Percentiles rank a stretch among this genome's conserved stretches.
These are phyloP conservation scores for Polygonum aviculare DNA, from an alignment of 148 eudicot species.

Conservation along the genomic window DNA sequence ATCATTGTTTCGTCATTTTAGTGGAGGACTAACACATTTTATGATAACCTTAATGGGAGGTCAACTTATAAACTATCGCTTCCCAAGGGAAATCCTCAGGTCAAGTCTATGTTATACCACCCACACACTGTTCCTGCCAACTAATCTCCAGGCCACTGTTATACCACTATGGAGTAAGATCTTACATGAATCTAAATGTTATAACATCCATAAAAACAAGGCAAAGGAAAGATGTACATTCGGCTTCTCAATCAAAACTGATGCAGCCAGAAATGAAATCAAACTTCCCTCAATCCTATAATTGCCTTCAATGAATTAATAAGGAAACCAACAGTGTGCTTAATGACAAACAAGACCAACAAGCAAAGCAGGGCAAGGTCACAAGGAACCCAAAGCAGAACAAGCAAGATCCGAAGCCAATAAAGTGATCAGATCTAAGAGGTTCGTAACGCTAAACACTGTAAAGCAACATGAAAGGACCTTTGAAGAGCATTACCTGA, in stretches of 20 bases:
- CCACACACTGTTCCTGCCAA: not conserved
- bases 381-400: not conserved
- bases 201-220: not conserved
- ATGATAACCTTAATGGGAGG: not conserved
- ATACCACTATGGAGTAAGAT: not conserved
- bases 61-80: not conserved
- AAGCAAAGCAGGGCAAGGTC: not conserved
- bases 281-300: not conserved
- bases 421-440: not conserved
- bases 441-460: not conserved
- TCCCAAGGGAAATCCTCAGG: not conserved
- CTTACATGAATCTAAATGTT: not conserved
- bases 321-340: not conserved
- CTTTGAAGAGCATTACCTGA: slow-evolving; percentile 49
- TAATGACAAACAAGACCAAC: not conserved
- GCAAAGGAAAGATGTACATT: not conserved
- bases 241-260: not conserved
- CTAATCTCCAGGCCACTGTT: not conserved
- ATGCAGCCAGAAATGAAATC: not conserved
- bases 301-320: not conserved
- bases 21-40: not conserved
- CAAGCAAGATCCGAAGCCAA: not conserved
- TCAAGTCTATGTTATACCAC: not conserved
- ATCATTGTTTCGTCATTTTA: not conserved
- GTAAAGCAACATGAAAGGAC: not conserved